Evolutionary conservation across 2,329 filamentous ascomycete genomes (phyloP), one percentile per base, ranked within the genome.

Genomic region (Diplodia scrobiculata): DNA sequence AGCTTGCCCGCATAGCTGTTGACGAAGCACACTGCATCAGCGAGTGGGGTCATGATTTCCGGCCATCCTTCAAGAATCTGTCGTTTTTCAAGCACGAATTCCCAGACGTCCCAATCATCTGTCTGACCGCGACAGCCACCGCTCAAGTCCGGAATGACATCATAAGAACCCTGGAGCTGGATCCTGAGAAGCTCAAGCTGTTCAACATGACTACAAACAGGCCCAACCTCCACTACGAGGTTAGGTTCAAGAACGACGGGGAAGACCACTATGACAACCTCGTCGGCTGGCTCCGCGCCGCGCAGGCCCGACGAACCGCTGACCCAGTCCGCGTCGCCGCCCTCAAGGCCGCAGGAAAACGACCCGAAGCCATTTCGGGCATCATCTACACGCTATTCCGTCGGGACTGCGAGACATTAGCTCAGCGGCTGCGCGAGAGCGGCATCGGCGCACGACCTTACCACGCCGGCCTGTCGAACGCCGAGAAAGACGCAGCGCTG

Each of bases 1-100:
- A 97, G 78, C 85, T 98, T n/a, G 89, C 90, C 10, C 87, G 94
- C 14, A 87, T 98, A 69, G 94, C 91, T 55, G 88, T 98, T 66
- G 94, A 98, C 73, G 94, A 98, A 79, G 94, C 94, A 1, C 94
- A 98, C 77, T 98, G 94, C 76, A 96, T 98, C 71, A 96, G 91
- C 27, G 93, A 97, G 87, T 97, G 94, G 94, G 94, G 94, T 1
- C 93, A 98, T 76, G 94, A 98, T 77, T 98, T 98, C 75, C 89
- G 94, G n/a, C 91, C 89, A 41, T 91, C 92, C 66, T 98, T 97
- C 78, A 92, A 95, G 74, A 86, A 89, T 21, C 84, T 98, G 6
- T 89, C 86, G 1, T 97, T 91, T 87, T 95, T 98, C 80, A 89
- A 91, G 71, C 84, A 87, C 58, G 87, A 87, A 5, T 92, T 95